Evolutionary conservation across 2,329 filamentous ascomycete genomes (phyloP), one percentile per base, ranked within the genome.

Genomic region (Aspergillus sp.): DNA sequence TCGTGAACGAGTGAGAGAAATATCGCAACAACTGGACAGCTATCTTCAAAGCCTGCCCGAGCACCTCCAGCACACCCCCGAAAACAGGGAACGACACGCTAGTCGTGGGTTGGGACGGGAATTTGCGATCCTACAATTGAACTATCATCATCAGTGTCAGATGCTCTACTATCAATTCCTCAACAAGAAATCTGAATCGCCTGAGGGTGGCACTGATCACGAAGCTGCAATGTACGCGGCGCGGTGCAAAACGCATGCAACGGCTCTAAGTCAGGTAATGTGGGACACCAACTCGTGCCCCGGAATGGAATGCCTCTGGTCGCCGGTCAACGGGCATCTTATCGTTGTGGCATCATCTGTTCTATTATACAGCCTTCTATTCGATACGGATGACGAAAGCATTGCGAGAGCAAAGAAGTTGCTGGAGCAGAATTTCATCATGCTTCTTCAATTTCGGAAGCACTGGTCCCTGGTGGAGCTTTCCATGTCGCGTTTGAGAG

Each of bases 251-350:
- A 32, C 41, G n/a, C 54, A 56, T 47, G 47, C 48, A 2, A 45
- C 39, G 5, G 54, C 54, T 2, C 30, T 56, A 2, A 56, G 54
- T 32, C 39, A 56, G 22, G 48, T 56, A 7, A 51, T 56, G 41
- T 56, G 54, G 54, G 48, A 56, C 34, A 56, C 54, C 5, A 45
- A 56, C n/a, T 56, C 54, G 4, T 20, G 18, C 6, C 30, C 39
- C 18, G 54, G 54, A 9, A 22, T 51, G 47, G 54, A 56, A 39
- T 56, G 54, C 30, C 42, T 56, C 17, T 56, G 54, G 54, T 56
- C 54, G 3, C 48, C 54, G 1, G 54, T 56, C 20, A 56, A 56
- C 30, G 54, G 54, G 8, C 48, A 56, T 30, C 41, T 56, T 1
- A 22, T 56, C 5, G 54, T 56, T 5, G 54, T 56, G 4, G 39